These are phyloP conservation scores for Mycena sanguinolenta DNA, from an alignment of 768 basidiomycete species.

Conservation along the genomic window DNA sequence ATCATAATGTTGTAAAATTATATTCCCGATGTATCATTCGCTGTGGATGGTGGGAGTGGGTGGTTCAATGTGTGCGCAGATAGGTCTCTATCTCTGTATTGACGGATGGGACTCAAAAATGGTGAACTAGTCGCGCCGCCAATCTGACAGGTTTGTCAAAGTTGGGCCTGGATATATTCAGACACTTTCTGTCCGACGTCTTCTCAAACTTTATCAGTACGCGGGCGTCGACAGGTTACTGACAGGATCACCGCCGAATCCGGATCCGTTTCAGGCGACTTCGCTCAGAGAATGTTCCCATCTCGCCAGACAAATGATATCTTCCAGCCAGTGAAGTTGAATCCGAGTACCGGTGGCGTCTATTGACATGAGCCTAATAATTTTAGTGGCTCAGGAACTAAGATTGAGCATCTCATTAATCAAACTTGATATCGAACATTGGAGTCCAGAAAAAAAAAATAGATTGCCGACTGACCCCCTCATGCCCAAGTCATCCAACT, in stretches of 20 bases:
- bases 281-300: too few relatives aligned
- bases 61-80: not conserved
- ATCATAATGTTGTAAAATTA: not conserved
- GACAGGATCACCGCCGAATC: too few relatives aligned
- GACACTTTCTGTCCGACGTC: not conserved
- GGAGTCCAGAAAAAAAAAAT: too few relatives aligned
- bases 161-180: not conserved
- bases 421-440: conserved; percentile 2
- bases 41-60: not conserved
- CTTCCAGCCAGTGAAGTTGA: too few relatives aligned
- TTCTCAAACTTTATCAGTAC: too few relatives aligned
- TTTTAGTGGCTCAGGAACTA: not conserved
- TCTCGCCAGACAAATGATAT: too few relatives aligned
- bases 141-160: conserved; percentile 5
- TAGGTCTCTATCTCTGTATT: not conserved
- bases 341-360: too few relatives aligned
- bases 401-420: not conserved
- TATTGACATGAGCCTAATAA: too few relatives aligned
- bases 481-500: not conserved
- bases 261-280: too few relatives aligned
- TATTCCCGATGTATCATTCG: not conserved
- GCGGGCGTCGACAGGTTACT: too few relatives aligned
- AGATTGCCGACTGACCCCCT: too few relatives aligned
- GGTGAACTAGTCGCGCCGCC: not conserved
- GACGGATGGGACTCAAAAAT: not conserved